Conservation (phyloP, 306 rosid genomes). For the Astragalus glycyphyllos region DNA sequence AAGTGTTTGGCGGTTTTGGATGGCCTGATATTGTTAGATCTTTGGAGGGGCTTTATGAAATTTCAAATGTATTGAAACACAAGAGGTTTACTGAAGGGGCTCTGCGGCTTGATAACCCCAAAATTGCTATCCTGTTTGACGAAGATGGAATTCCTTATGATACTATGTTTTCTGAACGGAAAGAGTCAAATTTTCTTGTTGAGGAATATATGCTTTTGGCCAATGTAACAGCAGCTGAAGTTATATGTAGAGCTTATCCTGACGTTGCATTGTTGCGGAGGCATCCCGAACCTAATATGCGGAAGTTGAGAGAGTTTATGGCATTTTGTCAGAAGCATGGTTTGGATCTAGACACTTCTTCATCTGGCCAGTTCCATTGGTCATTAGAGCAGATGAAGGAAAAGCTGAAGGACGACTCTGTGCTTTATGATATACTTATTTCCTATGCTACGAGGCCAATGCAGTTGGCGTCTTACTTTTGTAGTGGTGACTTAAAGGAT, state of each 20-base stretch:
- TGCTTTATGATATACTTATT: conserved; percentile 63
- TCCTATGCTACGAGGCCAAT: conserved; percentile 77
- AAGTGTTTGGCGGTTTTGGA: conserved; percentile 64
- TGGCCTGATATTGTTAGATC: conserved; percentile 73
- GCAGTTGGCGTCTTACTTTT: conserved; percentile 85
- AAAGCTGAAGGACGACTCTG: conserved; percentile 77
- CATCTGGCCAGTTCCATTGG: conserved; percentile 69
- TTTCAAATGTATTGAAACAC: conserved; percentile 61
- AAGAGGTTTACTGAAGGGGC: conserved; percentile 84
- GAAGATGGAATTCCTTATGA: conserved; percentile 74
- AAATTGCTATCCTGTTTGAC: conserved; percentile 63
- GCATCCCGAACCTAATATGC: conserved; percentile 84
- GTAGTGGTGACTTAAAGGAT: conserved; percentile 67
- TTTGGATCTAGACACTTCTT: conserved; percentile 69
- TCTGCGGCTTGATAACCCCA: conserved; percentile 68
- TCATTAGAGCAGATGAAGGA: conserved; percentile 67
- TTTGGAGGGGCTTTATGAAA: conserved; percentile 61
- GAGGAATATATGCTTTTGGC: conserved; percentile 97
- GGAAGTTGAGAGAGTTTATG: conserved; percentile 79
- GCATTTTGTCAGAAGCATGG: conserved; percentile 85
- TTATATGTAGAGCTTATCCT: conserved; percentile 83
- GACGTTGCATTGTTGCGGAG: conserved; percentile 77
- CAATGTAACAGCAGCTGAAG: conserved; percentile 80
- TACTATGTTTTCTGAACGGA: conserved; percentile 54
- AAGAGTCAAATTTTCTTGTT: conserved; percentile 74